These are phyloP conservation scores for Penicillium egyptiacum DNA, from an alignment of 495 filamentous ascomycete genomes.

Conservation along the genomic window DNA sequence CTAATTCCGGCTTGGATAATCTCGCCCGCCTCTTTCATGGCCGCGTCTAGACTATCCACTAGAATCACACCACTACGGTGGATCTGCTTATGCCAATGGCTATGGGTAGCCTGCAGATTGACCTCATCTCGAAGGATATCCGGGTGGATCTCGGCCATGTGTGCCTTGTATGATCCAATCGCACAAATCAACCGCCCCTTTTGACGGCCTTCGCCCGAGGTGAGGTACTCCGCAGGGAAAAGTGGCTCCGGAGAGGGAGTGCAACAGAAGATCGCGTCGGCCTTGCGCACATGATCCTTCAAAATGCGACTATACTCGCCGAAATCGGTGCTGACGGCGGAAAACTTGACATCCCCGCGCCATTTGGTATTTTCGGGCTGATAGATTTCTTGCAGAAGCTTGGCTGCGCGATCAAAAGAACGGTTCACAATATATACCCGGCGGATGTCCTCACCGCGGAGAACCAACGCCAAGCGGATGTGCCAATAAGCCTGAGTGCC, in stretches of 20 bases:
- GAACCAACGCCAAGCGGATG: slow-evolving; percentile 73
- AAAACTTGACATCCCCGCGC: slow-evolving; percentile 65
- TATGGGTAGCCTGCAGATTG: slow-evolving; percentile 44
- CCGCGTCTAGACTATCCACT: slow-evolving; percentile 79
- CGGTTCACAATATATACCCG: slow-evolving; percentile 78
- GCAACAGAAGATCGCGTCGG: slow-evolving; percentile 80
- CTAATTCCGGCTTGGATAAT: slow-evolving; percentile 74
- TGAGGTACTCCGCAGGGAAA: slow-evolving; percentile 65
- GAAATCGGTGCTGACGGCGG: slow-evolving; percentile 67
- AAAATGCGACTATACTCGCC: slow-evolving; percentile 67
- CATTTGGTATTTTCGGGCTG: slow-evolving; percentile 46
- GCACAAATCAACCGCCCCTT: slow-evolving; percentile 78
- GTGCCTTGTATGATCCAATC: slow-evolving; percentile 78
- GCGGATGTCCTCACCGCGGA: slow-evolving; percentile 69
- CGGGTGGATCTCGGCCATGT: slow-evolving; percentile 83
- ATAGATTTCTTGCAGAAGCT: slow-evolving; percentile 59
- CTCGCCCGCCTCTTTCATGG: slow-evolving; percentile 85
- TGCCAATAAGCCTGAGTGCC: slow-evolving; percentile 95
- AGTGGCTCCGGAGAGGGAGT: slow-evolving; percentile 62
- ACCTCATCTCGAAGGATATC: slow-evolving; percentile 73
- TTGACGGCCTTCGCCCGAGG: slow-evolving; percentile 63
- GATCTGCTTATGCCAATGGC: slow-evolving; percentile 71
- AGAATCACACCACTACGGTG: slow-evolving; percentile 72
- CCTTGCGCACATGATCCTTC: slow-evolving; percentile 62
- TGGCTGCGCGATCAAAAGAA: slow-evolving; percentile 60